Conservation (phyloP, 345 rosid genomes). For the Pugionium dolabratum region DNA sequence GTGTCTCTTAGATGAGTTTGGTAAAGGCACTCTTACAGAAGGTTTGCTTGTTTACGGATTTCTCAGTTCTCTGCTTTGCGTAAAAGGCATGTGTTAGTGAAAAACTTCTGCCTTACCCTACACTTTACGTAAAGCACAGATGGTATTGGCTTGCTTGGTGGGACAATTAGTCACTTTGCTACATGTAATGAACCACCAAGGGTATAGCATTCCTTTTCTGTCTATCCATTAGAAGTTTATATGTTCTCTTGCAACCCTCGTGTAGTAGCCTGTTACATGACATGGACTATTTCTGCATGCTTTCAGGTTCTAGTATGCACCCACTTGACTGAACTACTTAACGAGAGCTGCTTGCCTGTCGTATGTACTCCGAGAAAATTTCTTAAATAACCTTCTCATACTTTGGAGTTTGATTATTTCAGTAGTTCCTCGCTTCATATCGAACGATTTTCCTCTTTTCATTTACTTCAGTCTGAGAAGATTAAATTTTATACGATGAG, state of each 20-base stretch:
- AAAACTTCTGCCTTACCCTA: slow-evolving; percentile 21
- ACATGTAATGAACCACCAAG: slow-evolving; percentile 69
- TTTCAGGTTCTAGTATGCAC: slow-evolving; percentile 86
- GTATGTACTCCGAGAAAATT: slow-evolving; percentile 46
- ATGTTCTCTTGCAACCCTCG: not conserved
- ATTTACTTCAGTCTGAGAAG: slow-evolving; percentile 64
- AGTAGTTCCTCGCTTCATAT: slow-evolving; percentile 1
- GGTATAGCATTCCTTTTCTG: slow-evolving; percentile 50
- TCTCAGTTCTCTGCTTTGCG: not conserved
- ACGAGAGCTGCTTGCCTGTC: slow-evolving; percentile 67
- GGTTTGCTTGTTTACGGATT: slow-evolving; percentile 48
- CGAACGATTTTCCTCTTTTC: slow-evolving; percentile 4
- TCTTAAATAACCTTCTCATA: slow-evolving; percentile 1
- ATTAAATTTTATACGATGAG: slow-evolving; percentile 89
- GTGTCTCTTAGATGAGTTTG: slow-evolving; percentile 94
- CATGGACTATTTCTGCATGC: not conserved
- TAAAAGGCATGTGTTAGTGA: not conserved
- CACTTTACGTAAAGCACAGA: slow-evolving; percentile 48
- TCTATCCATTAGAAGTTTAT: slow-evolving; percentile 17
- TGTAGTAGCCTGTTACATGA: slow-evolving; percentile 16
- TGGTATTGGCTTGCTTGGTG: slow-evolving; percentile 98
- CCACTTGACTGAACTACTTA: slow-evolving; percentile 80
- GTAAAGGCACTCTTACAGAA: slow-evolving; percentile 98
- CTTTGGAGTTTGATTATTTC: not conserved
- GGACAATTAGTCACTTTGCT: slow-evolving; percentile 75